Percentiles rank a stretch among this genome's conserved stretches.
These are phyloP conservation scores for Aspergillus bridgeri DNA, from an alignment of 495 filamentous ascomycete species.

Conservation along the genomic window DNA sequence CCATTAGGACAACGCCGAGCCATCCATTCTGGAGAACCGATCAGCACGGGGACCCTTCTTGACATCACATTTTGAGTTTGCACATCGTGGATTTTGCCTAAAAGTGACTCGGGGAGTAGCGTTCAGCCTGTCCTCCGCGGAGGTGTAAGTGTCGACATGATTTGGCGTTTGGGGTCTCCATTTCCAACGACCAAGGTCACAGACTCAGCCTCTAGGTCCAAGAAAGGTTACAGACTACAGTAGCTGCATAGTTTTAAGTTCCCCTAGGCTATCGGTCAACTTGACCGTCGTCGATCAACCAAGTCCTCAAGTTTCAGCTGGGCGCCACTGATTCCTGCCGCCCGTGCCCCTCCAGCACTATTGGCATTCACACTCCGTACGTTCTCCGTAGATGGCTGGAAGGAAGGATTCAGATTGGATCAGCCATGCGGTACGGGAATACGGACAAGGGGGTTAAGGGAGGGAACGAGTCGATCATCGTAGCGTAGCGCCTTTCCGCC, in stretches of 20 bases:
- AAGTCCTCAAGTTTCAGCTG: neutral
- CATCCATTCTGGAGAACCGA: neutral
- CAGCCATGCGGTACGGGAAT: too few species aligned
- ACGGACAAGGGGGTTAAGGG: too few species aligned
- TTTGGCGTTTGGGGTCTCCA: too few species aligned
- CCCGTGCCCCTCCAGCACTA: neutral
- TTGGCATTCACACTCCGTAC: too few species aligned
- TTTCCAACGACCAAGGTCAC: neutral
- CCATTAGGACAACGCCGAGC: neutral
- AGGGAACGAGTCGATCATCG: neutral
- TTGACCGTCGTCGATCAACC: neutral
- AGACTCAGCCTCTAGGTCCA: neutral
- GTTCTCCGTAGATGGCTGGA: too few species aligned
- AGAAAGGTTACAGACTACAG: neutral
- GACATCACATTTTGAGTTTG: neutral
- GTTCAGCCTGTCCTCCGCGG: too few species aligned
- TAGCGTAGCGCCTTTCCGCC: constrained; percentile 1
- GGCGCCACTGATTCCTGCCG: neutral
- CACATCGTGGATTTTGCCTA: neutral
- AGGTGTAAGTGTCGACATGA: too few species aligned
- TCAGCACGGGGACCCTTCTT: neutral
- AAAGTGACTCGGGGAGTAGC: neutral
- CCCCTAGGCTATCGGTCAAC: neutral
- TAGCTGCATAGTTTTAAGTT: neutral
- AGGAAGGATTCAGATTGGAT: too few species aligned